Percentiles rank a stretch among this genome's conserved stretches.
Conservation (phyloP, 148 eudicot genomes). For the Suaeda aralocaspica region DNA sequence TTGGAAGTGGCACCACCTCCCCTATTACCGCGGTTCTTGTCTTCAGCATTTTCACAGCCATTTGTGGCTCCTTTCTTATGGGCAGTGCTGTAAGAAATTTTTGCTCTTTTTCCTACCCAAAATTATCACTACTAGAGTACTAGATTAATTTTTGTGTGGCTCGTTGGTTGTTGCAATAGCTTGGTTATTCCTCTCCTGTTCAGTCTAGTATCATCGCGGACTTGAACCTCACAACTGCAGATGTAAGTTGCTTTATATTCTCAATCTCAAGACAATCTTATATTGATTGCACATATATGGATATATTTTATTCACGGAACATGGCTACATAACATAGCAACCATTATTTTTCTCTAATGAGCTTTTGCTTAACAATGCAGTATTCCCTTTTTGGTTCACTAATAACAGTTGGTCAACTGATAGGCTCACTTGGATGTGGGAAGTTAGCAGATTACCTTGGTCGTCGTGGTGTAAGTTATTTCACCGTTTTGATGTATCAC, state of each 20-base stretch:
- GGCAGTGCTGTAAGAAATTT: constrained; percentile 39
- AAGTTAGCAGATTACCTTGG: constrained; percentile 61
- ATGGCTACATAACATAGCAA: too few species aligned
- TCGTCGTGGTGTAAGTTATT: constrained; percentile 54
- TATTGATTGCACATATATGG: too few species aligned
- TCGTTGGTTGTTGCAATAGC: constrained; percentile 8
- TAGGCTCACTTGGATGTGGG: constrained; percentile 66
- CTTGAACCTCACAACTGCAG: constrained; percentile 31
- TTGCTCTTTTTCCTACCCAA: too few species aligned
- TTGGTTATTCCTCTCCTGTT: constrained; percentile 40
- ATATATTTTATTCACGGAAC: too few species aligned
- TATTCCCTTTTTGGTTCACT: constrained; percentile 72
- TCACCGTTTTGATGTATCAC: background rate
- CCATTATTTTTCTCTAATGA: too few species aligned
- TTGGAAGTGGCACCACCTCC: background rate
- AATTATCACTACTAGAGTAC: too few species aligned
- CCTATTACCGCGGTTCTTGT: constrained; percentile 34
- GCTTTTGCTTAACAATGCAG: constrained; percentile 26
- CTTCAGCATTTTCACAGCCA: constrained; percentile 34
- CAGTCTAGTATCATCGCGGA: constrained; percentile 33
- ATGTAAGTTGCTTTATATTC: constrained; percentile 20
- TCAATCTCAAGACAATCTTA: too few species aligned
- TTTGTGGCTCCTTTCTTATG: constrained; percentile 34
- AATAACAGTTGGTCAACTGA: constrained; percentile 59
- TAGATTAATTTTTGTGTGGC: too few species aligned